Base-by-base conservation (phyloP, 768 basidiomycete genomes). In the Dictyophora rubrovolvata region DNA sequence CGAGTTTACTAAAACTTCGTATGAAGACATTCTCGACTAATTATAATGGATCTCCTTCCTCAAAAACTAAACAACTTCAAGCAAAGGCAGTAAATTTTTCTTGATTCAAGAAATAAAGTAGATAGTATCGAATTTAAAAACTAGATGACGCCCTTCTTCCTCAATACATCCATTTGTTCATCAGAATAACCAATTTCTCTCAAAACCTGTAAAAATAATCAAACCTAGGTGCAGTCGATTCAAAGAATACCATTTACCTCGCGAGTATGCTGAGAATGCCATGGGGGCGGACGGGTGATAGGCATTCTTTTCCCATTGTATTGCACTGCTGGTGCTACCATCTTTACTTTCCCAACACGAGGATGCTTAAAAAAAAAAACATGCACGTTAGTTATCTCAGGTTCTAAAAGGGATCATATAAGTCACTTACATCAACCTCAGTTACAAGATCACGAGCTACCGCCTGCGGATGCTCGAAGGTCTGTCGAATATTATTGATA, bases 381-480 rank as follows among this genome's bases (percentile, higher is more conserved):
- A 37, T 37, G 14, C 28, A 28, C 28, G 28, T 28, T 28, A 28
- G 28, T 28, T 7, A 28, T 28, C 18, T 46, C 12, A 36, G 11
- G 21, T 17, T 16, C 7, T 37, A 33, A 22, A 48, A 33, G 33
- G 14, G 48, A 17, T 49, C 18, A 12, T 23, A 14, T 33, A 46
- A 48, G 23, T 49, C 23, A 71, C 80, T 70, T 68, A 89, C 90
- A 63, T 92, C 82, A 54, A 95, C 79, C 65, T 93, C 89, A 23
- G 87, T 79, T 0, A 82, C 82, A 46, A 88, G 80, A 54, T 78
- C 74, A 53, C 94, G 79, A 28, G 93, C 92, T 46, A 84, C 66
- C 1, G 89, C 90, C 74, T 91, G 78, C 7, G 92, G 91, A 70
- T 96, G 94, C 35, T 83, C 81, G 66, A 96, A 97, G 2, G 94